These are phyloP conservation scores for Coniochaeta sp. DNA, from an alignment of 2,329 filamentous ascomycete species.

Conservation along the genomic window DNA sequence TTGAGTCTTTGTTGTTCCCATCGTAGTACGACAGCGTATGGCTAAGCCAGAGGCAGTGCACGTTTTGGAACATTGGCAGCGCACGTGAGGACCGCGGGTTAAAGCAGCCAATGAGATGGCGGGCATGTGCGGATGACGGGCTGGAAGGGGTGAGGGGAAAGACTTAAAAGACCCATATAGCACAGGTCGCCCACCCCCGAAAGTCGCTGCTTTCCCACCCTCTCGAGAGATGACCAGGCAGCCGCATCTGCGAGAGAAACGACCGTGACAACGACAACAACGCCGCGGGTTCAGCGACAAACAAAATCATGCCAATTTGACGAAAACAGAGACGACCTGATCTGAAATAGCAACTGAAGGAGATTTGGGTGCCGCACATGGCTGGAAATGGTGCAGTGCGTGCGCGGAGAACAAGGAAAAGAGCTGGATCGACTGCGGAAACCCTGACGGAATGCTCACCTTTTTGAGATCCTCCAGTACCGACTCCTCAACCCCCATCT, in stretches of 20 bases:
- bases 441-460: constrained; percentile 48
- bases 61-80: background rate
- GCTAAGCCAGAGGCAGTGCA: background rate
- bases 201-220: constrained; percentile 28
- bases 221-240: constrained; percentile 17
- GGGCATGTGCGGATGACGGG: constrained; percentile 7
- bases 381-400: background rate
- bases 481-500: constrained; percentile 82
- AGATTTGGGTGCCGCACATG: constrained; percentile 11
- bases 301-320: background rate
- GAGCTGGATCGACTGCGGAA: constrained; percentile 6
- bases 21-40: background rate
- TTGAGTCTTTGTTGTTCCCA: background rate
- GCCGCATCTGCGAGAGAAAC: background rate
- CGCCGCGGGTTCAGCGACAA: background rate
- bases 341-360: constrained; percentile 3
- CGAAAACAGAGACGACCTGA: background rate
- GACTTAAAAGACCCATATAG: constrained; percentile 52
- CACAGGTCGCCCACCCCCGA: constrained; percentile 36
- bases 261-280: background rate
- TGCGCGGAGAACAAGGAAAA: background rate
- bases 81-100: constrained; percentile 13
- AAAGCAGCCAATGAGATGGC: constrained; percentile 16
- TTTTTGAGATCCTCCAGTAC: constrained; percentile 81
- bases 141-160: constrained; percentile 11